Percentiles rank a stretch among this genome's conserved stretches.
Evolutionary conservation across 1,284 basidiomycete species (phyloP).

Genomic region (Microbotryum lychnidis-dioicae): DNA sequence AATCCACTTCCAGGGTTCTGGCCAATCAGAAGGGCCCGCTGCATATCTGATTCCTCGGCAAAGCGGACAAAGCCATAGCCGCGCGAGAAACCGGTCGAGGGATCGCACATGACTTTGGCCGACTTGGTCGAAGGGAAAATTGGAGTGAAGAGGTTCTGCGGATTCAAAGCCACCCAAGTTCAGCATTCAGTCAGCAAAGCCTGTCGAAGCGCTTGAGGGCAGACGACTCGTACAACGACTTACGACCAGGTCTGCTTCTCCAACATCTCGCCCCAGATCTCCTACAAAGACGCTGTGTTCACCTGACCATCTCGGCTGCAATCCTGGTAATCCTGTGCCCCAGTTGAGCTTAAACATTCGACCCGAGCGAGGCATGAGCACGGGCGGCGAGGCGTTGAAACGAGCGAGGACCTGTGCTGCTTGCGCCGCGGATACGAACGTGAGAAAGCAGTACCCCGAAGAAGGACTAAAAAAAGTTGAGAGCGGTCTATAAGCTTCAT

Average conservation of each 20-base stretch:
- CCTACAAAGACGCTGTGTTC: conserved; percentile 88
- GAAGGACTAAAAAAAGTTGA: conserved; percentile 46
- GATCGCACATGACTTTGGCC: conserved; percentile 82
- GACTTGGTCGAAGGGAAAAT: conserved; percentile 82
- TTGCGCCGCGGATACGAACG: conserved; percentile 62
- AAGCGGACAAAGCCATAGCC: conserved; percentile 87
- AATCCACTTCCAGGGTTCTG: conserved; percentile 33
- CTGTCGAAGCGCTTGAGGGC: neutral
- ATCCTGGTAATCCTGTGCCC: conserved; percentile 52
- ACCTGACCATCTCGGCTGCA: conserved; percentile 44
- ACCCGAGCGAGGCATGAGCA: conserved; percentile 51
- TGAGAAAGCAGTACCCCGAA: conserved; percentile 75
- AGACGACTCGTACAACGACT: neutral
- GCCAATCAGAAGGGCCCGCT: conserved; percentile 60
- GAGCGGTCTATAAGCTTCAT: neutral
- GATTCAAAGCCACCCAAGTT: conserved; percentile 37
- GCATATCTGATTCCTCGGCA: conserved; percentile 74
- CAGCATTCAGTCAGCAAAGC: conserved; percentile 40
- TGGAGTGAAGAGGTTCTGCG: conserved; percentile 52
- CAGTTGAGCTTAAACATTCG: conserved; percentile 53
- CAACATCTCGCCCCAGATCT: conserved; percentile 78
- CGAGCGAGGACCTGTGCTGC: conserved; percentile 64
- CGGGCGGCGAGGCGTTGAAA: conserved; percentile 50
- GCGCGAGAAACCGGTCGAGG: conserved; percentile 74
- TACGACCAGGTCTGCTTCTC: conserved; percentile 71